phyloP scores from a whole-genome alignment of 2,329 filamentous ascomycete genomes.

The Colletotrichum tabaci region DNA sequence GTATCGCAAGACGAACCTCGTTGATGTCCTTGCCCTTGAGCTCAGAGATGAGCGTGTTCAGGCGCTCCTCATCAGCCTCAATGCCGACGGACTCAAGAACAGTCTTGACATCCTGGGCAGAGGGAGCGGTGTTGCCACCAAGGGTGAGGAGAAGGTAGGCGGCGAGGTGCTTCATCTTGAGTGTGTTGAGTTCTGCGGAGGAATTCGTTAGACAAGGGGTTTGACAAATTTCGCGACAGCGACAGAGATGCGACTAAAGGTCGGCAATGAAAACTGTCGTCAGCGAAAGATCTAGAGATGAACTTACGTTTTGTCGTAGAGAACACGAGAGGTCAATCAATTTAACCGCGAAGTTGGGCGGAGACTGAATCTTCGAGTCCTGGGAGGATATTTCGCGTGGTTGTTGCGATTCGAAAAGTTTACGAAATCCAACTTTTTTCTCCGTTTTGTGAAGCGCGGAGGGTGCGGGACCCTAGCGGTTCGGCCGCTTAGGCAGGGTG shows the following conservation, averaged over 20 bases:
- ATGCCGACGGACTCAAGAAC: slow-evolving; percentile 96
- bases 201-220: slow-evolving; percentile 38
- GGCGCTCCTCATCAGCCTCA: slow-evolving; percentile 90
- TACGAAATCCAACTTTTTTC: slow-evolving; percentile 46
- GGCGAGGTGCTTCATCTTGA: slow-evolving; percentile 99
- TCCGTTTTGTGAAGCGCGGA: slow-evolving; percentile 42
- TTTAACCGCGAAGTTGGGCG: slow-evolving; percentile 97
- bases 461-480: slow-evolving; percentile 42
- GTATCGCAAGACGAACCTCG: slow-evolving; percentile 74
- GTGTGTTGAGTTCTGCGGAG: slow-evolving; percentile 52
- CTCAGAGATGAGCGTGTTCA: slow-evolving; percentile 90
- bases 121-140: slow-evolving; percentile 91
- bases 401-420: slow-evolving; percentile 44
- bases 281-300: neutral
- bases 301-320: slow-evolving; percentile 56
- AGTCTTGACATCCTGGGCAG: slow-evolving; percentile 85
- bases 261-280: slow-evolving; percentile 3
- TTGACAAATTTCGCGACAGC: slow-evolving; percentile 38
- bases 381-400: slow-evolving; percentile 52
- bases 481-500: slow-evolving; percentile 27
- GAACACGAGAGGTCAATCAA: slow-evolving; percentile 98
- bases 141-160: slow-evolving; percentile 98
- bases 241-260: slow-evolving; percentile 18
- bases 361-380: slow-evolving; percentile 99
- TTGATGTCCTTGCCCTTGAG: slow-evolving; percentile 93